Evolutionary conservation across 306 rosid genomes (phyloP).

Genomic region (Adenanthera pavonina): DNA sequence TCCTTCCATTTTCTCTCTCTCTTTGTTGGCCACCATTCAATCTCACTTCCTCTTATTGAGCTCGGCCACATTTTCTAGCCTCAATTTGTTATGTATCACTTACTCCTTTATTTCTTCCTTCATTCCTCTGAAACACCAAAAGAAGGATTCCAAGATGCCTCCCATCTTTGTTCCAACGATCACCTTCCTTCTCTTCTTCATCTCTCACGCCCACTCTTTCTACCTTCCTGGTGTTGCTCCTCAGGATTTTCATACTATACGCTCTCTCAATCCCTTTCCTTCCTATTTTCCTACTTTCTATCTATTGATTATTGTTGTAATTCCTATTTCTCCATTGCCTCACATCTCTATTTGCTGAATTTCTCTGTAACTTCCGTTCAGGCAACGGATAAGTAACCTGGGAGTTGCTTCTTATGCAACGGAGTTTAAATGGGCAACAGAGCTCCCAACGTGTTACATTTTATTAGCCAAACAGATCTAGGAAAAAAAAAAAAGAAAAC

Average conservation of each 20-base stretch:
- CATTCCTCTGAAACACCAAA: background rate
- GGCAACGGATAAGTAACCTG: no score
- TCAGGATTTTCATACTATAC: constrained; percentile 84
- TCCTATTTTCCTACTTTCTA: background rate
- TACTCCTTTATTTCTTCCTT: background rate
- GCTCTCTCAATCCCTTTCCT: constrained; percentile 9
- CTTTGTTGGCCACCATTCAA: no score
- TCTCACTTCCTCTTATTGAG: background rate
- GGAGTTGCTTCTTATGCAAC: no score
- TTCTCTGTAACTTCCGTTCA: background rate
- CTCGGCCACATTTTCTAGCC: no score
- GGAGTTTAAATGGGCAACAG: no score
- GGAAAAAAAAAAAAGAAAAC: no score
- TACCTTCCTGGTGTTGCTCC: constrained; percentile 99
- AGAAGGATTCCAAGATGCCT: constrained; percentile 54
- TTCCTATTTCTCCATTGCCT: background rate
- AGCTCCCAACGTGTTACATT: no score
- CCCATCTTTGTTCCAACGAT: constrained; percentile 42
- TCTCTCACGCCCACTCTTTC: constrained; percentile 73
- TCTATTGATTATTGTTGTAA: constrained; percentile 4
- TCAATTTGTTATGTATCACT: background rate
- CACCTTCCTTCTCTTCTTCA: constrained; percentile 53
- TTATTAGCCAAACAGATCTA: no score
- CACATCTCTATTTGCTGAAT: background rate
- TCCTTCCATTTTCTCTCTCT: no score